Percentiles rank a stretch among this genome's conserved stretches.
phyloP scores from a whole-genome alignment of 768 basidiomycete species.

The Rhizopogon salebrosus region DNA sequence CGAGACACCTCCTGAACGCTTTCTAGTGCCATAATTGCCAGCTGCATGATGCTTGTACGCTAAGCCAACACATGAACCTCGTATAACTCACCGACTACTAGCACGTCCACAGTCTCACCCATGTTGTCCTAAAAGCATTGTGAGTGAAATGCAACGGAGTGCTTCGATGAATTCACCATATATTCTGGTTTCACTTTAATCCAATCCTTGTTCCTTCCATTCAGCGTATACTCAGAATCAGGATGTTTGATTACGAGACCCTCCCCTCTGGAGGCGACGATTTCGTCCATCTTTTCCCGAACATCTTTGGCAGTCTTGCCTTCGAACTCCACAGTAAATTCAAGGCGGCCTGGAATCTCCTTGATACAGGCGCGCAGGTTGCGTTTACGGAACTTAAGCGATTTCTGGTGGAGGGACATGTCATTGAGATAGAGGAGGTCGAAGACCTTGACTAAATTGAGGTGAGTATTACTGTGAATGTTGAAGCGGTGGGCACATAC shows the following conservation, averaged over 20 bases:
- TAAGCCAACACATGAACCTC: background rate
- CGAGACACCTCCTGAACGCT: constrained; percentile 84
- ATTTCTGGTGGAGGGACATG: constrained; percentile 67
- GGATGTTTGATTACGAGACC: constrained; percentile 91
- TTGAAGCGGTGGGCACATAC: constrained; percentile 32
- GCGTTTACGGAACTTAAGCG: constrained; percentile 72
- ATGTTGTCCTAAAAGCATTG: constrained; percentile 62
- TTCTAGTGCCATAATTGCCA: constrained; percentile 85
- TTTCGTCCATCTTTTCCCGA: constrained; percentile 68
- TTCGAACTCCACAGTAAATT: constrained; percentile 66
- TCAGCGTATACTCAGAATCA: constrained; percentile 72
- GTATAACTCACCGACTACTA: constrained; percentile 70
- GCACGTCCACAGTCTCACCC: constrained; percentile 88
- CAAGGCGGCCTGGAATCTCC: constrained; percentile 72
- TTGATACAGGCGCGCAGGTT: constrained; percentile 67
- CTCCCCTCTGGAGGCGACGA: constrained; percentile 85
- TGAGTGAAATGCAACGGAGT: background rate
- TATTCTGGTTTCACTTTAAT: constrained; percentile 92
- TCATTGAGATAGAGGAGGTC: constrained; percentile 89
- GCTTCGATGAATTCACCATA: constrained; percentile 45
- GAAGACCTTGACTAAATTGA: constrained; percentile 84
- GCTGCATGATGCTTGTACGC: constrained; percentile 34
- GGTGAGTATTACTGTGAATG: constrained; percentile 22
- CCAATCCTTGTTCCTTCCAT: constrained; percentile 89
- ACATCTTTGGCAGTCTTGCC: constrained; percentile 83